phyloP scores from a whole-genome alignment of 768 basidiomycete species.

The Kwoniella heveanensis region DNA sequence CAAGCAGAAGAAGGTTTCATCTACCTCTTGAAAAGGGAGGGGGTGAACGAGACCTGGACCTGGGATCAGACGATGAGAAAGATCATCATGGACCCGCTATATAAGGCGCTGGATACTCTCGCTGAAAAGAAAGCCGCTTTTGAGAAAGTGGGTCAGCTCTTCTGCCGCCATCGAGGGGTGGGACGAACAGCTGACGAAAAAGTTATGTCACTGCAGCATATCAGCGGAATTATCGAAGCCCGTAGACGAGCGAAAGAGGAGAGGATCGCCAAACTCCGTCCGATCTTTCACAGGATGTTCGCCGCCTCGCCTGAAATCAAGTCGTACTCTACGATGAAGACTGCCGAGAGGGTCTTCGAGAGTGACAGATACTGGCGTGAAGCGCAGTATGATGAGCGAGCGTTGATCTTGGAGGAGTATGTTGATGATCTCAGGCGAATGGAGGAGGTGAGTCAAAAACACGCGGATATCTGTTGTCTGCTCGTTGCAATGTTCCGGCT shows the following conservation, averaged over 20 bases:
- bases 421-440: constrained; percentile 79
- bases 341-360: constrained; percentile 81
- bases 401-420: constrained; percentile 88
- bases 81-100: constrained; percentile 96
- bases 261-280: constrained; percentile 79
- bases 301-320: constrained; percentile 84
- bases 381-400: constrained; percentile 79
- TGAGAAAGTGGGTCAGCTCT: constrained; percentile 70
- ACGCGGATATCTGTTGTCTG: too few species aligned
- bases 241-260: constrained; percentile 85
- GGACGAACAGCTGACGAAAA: too few species aligned
- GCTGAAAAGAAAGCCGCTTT: constrained; percentile 93
- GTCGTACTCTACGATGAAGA: constrained; percentile 86
- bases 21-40: constrained; percentile 82
- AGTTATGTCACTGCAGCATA: constrained; percentile 77
- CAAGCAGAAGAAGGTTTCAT: constrained; percentile 95
- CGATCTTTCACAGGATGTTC: constrained; percentile 78
- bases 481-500: too few species aligned
- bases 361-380: constrained; percentile 85
- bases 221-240: constrained; percentile 71
- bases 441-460: constrained; percentile 82
- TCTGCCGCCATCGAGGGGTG: too few species aligned
- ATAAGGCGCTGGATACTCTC: constrained; percentile 87
- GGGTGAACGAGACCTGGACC: constrained; percentile 87
- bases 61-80: constrained; percentile 99